These are phyloP conservation scores for Acer yangbiense DNA, from an alignment of 345 rosid genomes.

Conservation along the genomic window DNA sequence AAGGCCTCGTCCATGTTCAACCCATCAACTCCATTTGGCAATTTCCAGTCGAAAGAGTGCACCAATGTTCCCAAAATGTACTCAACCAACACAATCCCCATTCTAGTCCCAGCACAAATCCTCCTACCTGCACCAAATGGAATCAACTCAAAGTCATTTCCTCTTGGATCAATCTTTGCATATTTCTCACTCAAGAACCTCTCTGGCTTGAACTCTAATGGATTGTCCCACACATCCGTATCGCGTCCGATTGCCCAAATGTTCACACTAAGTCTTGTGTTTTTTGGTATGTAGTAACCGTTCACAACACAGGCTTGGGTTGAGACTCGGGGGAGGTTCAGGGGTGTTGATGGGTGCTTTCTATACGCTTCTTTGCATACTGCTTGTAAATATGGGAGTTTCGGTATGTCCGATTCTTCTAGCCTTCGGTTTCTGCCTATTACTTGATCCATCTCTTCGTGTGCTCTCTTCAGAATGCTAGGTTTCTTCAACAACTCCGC, in stretches of 20 bases:
- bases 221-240: constrained; percentile 52
- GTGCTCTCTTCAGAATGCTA: constrained; percentile 43
- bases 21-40: constrained; percentile 30
- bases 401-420: constrained; percentile 50
- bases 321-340: constrained; percentile 48
- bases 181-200: constrained; percentile 39
- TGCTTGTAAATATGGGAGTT: constrained; percentile 53
- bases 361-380: constrained; percentile 57
- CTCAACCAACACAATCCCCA: constrained; percentile 54
- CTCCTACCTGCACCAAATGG: constrained; percentile 62
- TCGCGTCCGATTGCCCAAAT: constrained; percentile 74
- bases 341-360: constrained; percentile 63
- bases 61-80: constrained; percentile 53
- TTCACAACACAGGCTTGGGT: constrained; percentile 44
- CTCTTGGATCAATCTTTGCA: constrained; percentile 42
- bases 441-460: constrained; percentile 64
- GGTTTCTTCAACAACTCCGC: constrained; percentile 52
- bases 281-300: constrained; percentile 50
- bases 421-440: constrained; percentile 54
- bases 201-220: constrained; percentile 45
- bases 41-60: constrained; percentile 58
- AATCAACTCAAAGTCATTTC: constrained; percentile 53
- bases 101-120: constrained; percentile 59
- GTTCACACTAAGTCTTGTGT: constrained; percentile 48
- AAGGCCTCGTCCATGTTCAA: constrained; percentile 61